Conservation (phyloP, 768 basidiomycete species). For the Leccinum ochraceum region DNA sequence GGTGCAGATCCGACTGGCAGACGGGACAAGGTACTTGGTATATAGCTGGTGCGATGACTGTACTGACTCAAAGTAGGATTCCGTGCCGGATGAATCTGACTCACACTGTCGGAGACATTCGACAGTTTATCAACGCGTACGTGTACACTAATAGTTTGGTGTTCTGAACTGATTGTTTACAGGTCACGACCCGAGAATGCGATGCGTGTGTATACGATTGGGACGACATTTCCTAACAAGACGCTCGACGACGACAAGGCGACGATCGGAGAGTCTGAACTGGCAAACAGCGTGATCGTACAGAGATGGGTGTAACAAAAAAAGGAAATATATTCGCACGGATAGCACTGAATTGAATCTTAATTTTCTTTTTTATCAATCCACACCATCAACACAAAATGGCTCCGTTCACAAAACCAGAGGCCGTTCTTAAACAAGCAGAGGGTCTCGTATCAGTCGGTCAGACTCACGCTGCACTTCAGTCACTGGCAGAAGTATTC, state of each 20-base stretch:
- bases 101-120: constrained; percentile 83
- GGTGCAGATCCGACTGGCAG: constrained; percentile 87
- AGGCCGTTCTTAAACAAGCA: constrained; percentile 90
- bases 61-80: constrained; percentile 45
- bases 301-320: constrained; percentile 63
- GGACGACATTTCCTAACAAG: constrained; percentile 86
- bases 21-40: constrained; percentile 80
- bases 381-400: constrained; percentile 37
- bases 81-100: constrained; percentile 87
- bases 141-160: neutral
- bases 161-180: constrained; percentile 5
- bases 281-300: constrained; percentile 83
- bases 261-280: constrained; percentile 71
- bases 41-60: constrained; percentile 42
- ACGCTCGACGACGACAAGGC: constrained; percentile 60
- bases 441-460: constrained; percentile 92
- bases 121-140: constrained; percentile 88
- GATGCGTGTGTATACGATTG: constrained; percentile 68
- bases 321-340: constrained; percentile 23
- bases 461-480: constrained; percentile 86
- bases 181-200: constrained; percentile 74
- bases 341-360: neutral
- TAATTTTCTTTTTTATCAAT: neutral
- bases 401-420: constrained; percentile 90
- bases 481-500: constrained; percentile 91